Conservation (phyloP, 257 asterid species). For the Perilla frutescens region DNA sequence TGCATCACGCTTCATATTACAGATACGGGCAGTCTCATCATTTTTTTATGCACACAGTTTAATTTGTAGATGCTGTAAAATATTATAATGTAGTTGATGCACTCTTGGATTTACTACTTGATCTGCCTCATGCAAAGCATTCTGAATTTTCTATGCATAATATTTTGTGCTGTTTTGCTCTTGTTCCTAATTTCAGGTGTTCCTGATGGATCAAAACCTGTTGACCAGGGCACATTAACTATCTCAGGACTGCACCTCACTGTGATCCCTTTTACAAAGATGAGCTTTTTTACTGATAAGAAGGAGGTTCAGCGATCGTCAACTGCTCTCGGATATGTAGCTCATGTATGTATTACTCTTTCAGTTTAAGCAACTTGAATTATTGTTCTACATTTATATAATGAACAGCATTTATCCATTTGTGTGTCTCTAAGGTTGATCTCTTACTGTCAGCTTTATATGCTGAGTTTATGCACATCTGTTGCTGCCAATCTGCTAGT, state of each 20-base stretch:
- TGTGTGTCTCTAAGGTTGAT: slow-evolving; percentile 23
- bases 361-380: slow-evolving; percentile 21
- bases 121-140: slow-evolving; percentile 27
- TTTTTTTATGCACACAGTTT: slow-evolving; percentile 1
- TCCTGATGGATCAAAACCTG: slow-evolving; percentile 69
- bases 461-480: slow-evolving; percentile 21
- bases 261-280: slow-evolving; percentile 81
- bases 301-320: slow-evolving; percentile 95
- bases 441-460: slow-evolving; percentile 10
- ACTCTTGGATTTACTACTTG: slow-evolving; percentile 24
- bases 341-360: slow-evolving; percentile 77
- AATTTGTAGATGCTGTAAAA: slow-evolving; percentile 18
- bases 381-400: slow-evolving; percentile 20
- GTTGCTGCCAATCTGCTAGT: slow-evolving; percentile 22
- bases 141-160: slow-evolving; percentile 16
- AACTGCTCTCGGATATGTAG: slow-evolving; percentile 93
- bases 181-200: slow-evolving; percentile 53
- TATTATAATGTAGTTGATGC: slow-evolving; percentile 19
- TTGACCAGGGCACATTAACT: slow-evolving; percentile 76
- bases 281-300: slow-evolving; percentile 97
- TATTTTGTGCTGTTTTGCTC: slow-evolving; percentile 24
- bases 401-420: slow-evolving; percentile 14
- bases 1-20: slow-evolving; percentile 1
- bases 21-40: not conserved
- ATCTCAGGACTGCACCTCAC: slow-evolving; percentile 93